Evolutionary conservation across 2,329 filamentous ascomycete genomes (phyloP).

Genomic region (Colletotrichum limetticola): DNA sequence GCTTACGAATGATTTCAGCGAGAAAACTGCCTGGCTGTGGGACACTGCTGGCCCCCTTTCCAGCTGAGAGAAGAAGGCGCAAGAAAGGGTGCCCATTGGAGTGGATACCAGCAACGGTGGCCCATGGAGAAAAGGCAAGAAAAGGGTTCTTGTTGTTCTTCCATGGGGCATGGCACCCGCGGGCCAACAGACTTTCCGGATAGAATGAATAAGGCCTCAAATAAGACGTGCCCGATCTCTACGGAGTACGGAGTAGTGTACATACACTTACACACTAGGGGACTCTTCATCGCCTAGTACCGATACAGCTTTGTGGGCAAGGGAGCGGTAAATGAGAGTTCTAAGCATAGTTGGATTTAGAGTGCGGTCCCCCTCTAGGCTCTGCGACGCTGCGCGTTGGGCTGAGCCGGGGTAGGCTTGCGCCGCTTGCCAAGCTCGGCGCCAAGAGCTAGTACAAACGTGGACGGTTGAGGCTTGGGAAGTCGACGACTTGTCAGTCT

Average conservation of each 20-base stretch:
- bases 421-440: neutral
- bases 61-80: slow-evolving; percentile 25
- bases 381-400: neutral
- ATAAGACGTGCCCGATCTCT: neutral
- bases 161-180: neutral
- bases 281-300: neutral
- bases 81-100: slow-evolving; percentile 3
- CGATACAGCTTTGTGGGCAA: neutral
- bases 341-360: slow-evolving; percentile 5
- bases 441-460: neutral
- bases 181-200: neutral
- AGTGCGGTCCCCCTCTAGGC: too few relatives aligned
- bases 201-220: too few relatives aligned
- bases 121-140: neutral
- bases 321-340: neutral
- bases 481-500: neutral
- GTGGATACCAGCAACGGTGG: neutral
- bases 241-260: too few relatives aligned
- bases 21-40: too few relatives aligned
- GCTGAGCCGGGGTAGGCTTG: neutral
- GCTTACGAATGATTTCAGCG: slow-evolving; percentile 1
- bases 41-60: neutral
- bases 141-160: neutral
- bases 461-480: neutral
- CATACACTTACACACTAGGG: neutral